Base-by-base conservation (phyloP, 805 yeast genomes). In the Cyberlindnera xylosilytica region DNA sequence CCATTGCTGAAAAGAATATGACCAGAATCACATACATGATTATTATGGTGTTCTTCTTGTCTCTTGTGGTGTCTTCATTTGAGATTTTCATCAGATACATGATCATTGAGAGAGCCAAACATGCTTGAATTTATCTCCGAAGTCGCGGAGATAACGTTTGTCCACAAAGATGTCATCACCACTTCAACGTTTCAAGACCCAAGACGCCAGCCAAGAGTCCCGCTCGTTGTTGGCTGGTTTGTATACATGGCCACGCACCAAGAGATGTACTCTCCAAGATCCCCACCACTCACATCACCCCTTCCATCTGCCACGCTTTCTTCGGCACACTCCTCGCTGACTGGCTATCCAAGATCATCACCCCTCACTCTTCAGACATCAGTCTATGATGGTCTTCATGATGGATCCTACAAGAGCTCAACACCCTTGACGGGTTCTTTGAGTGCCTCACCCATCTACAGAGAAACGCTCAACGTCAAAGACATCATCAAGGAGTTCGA, bases 1-100 rank as follows among this genome's bases (percentile, higher is more conserved):
- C 96, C 35, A 83, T 93, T 51, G 96, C 96, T 6, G 98, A 93
- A 64, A 77, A 83, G 48, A 89, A 88, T 58, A 91, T 93, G 77
- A 87, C 89, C 22, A 73, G 95, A 54, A 87, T 93, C 46, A 90
- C 98, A 1, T 81, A 88, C 79, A 82, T 91, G 76, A 81, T 93
- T 45, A 87, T 93, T 42, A 69, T 83, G 19, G 84, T 93, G 16
- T 87, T 93, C 50, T 79, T 83, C 28, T 62, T 90, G 32, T 85
- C 91, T 47, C 77, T 91, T 34, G 60, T 79, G 18, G 96, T 93
- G 27, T 84, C 95, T 18, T 63, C 81, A 35, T 67, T 82, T 42
- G 96, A 87, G 63, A 79, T 87, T 57, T 63, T 74, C 48, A 67
- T 79, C 51, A 57, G 95, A 59, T 74, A 78, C 61, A 54, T 70